Base-by-base conservation (phyloP, 2,329 filamentous ascomycete genomes). In the Aureobasidium sp. region DNA sequence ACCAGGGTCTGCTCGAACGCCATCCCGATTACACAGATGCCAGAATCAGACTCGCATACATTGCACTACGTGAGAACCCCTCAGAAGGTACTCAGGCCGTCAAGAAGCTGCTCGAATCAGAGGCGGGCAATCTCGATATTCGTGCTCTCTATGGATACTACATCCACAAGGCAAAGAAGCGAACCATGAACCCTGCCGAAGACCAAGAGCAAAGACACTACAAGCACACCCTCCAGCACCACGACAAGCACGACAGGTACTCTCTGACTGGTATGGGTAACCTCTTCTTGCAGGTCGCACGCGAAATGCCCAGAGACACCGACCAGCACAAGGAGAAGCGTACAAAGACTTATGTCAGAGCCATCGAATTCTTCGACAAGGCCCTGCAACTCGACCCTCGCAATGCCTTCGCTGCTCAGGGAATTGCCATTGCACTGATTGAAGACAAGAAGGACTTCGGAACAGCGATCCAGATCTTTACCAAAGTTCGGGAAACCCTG, bases 351-450 rank as follows among this genome's bases (percentile, higher is more conserved):
- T 99, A 97, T 71, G 85, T 86, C 70, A 91, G 93, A 66, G 92
- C 94, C 0, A 92, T 97, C 11, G 95, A 99, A 71, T 99, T 99
- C 75, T 99, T 96, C 68, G 94, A 97, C 72, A 99, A 99, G 76
- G 93, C 93, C 4, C 78, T 99, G 23, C 90, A 95, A 64, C 78
- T 99, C n/a, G 94, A 99, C 69, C 86, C 91, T 0, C 91, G 88
- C 76, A 99, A 97, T 67, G 93, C 94, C 0, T 96, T 95, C 71
- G 95, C 95, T 8, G 94, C 94, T 1, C 94, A 99, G 71, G 94
- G 95, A 63, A 85, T 99, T 65, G 94, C 90, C 15, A 97, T 99
- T 69, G 92, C 93, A 9, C 79, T 99, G 29, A 86, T 94, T 0
- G 94, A 99, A 72, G 93, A 97, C 72, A 94, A 88, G 77, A 96